Evolutionary conservation across 2,329 filamentous ascomycete genomes (phyloP), one percentile per base, ranked within the genome.

Genomic region (Boeremia exigua): DNA sequence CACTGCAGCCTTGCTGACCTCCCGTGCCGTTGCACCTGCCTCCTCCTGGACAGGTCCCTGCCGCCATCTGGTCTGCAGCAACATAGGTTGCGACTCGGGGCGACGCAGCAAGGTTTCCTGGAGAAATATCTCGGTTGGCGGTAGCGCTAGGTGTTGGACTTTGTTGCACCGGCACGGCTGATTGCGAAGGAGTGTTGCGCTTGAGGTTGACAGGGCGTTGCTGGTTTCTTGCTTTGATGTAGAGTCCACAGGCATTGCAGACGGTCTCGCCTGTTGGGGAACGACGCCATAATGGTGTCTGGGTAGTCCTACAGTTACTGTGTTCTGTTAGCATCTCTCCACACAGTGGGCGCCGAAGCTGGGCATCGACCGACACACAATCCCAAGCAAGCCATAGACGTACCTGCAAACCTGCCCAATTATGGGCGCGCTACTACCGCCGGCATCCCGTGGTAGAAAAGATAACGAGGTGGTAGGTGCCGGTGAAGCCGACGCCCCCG

Each of bases 11-110:
- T 72, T 96, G 91, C 29, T 95, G 92, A 48, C 95, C 95, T 39
- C 95, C 95, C 19, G 95, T 98, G 43, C 95, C 95, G 74, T 99
- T 98, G 75, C 95, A 99, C 55, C 89, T 89, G 34, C 95, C 95
- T 59, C 94, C 94, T 33, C 95, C 95, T 12, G 95, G 95, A 75
- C 95, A 99, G 11, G 93, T 96, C n/a, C 95, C 95, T 38, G 86
- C 85, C 4, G 87, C 81, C 39, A 85, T 88, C 63, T 90, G 87
- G 69, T 92, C 90, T 4, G 89, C 89, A 17, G 90, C 83, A 45
- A 95, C 89, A 70, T 93, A 94, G 3, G 88, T 91, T 28, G 89
- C 86, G 10, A 79, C 77, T 64, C 73, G 70, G 47, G 75, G 74
- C 34, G 74, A 76, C 42, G 71, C 69, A 39, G 70, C 70, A 30